Evolutionary conservation across 371 early-diverging fungal species (phyloP), one percentile per base, ranked within the genome.

Genomic region (Lichtheimia corymbifera): DNA sequence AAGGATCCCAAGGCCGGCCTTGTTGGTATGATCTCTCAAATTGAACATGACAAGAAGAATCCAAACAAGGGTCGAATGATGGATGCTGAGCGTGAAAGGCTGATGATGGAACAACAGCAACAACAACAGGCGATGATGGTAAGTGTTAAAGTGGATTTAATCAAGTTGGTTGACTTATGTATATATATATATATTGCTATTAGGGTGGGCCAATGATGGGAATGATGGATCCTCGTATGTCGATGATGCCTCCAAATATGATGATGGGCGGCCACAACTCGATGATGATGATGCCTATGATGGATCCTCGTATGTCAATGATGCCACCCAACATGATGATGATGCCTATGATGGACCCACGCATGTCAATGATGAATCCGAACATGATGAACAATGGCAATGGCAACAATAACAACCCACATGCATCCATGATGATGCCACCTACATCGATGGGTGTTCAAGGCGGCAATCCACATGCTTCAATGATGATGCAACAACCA

Each of bases 271-370:
- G 63, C 3, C 35, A 35, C 2, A 35, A 35, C 11, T 11, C 35
- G 9, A n/a, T 41, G n/a, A 65, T 68, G 67, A 71, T 74, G 67
- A 66, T 66, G 52, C 73, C 73, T 11, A 62, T 67, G 64, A 67
- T 76, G 67, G 70, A 72, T 45, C 76, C 76, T n/a, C 64, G 69
- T 2, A 68, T 68, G 68, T 58, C 58, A 14, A 66, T 71, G 64
- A 70, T 66, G 56, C 62, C 68, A 7, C 55, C 56, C 14, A 55
- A 55, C 40, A 63, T 68, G 68, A 57, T 61, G 50, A 63, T 63
- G 63, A 52, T 58, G 49, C 71, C 67, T 1, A 65, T 68, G 67
- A 71, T 74, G 67, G 70, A 69, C 51, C 73, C 73, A 24, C 67
- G 70, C 30, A 58, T 69, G 62, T 49, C 50, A 9, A 64, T 64